These are phyloP conservation scores for Fagus crenata DNA, from an alignment of 306 rosid genomes.

Conservation along the genomic window DNA sequence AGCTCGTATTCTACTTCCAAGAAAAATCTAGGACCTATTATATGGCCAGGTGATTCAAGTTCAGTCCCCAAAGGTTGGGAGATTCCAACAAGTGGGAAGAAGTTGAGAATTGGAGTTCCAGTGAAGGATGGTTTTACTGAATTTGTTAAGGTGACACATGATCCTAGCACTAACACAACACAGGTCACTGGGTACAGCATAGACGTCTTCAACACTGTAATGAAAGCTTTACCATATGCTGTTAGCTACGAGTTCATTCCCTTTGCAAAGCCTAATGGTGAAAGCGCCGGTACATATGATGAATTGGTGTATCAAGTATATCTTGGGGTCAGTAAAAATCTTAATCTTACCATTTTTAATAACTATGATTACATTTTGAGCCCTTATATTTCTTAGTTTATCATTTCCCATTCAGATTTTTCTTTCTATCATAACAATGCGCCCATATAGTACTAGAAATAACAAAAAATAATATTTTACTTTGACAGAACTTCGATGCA, in stretches of 20 bases:
- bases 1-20: not conserved
- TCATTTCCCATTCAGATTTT: no score
- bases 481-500: constrained; percentile 33
- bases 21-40: constrained; percentile 20
- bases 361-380: not conserved
- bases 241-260: constrained; percentile 36
- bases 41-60: constrained; percentile 46
- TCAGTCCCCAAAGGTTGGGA: constrained; percentile 44
- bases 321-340: constrained; percentile 26
- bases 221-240: constrained; percentile 27
- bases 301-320: constrained; percentile 32
- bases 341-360: no score
- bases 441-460: not conserved
- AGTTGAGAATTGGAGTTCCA: constrained; percentile 43
- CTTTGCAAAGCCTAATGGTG: constrained; percentile 13
- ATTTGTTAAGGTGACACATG: constrained; percentile 19
- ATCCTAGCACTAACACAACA: constrained; percentile 1
- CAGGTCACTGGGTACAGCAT: constrained; percentile 30
- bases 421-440: not conserved
- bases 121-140: constrained; percentile 24
- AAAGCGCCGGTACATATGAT: constrained; percentile 22
- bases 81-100: constrained; percentile 23
- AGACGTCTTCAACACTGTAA: constrained; percentile 33
- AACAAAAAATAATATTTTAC: no score
- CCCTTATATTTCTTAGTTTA: no score